Evolutionary conservation across 768 basidiomycete species (phyloP).

Genomic region (Trametes gibbosa): DNA sequence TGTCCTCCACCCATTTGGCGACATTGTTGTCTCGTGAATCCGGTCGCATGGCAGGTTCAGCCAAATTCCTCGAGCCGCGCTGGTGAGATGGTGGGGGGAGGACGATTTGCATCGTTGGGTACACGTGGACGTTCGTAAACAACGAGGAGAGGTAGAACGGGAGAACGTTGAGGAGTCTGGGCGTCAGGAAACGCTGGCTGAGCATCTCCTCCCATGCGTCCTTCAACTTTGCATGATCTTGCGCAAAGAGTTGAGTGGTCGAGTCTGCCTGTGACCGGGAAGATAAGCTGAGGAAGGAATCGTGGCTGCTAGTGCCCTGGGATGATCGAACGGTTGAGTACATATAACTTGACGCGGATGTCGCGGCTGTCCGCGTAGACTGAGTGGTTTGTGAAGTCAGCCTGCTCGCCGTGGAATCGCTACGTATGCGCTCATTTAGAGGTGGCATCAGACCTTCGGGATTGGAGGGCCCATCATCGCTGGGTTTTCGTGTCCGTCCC

Average conservation of each 20-base stretch:
- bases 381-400: background rate
- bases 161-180: conserved; percentile 54
- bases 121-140: conserved; percentile 52
- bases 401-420: conserved; percentile 10
- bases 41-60: background rate
- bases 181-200: conserved; percentile 50
- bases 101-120: conserved; percentile 46
- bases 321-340: conserved; percentile 7
- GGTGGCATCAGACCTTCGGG: background rate
- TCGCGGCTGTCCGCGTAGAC: background rate
- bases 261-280: conserved; percentile 8
- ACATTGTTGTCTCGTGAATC: background rate
- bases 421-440: conserved; percentile 3
- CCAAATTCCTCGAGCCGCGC: background rate
- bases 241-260: conserved; percentile 32
- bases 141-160: conserved; percentile 63
- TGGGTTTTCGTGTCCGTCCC: conserved; percentile 9
- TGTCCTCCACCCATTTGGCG: conserved; percentile 2
- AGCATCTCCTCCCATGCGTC: conserved; percentile 71
- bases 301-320: conserved; percentile 1
- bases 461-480: background rate
- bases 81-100: conserved; percentile 41
- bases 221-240: conserved; percentile 61
- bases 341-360: background rate
- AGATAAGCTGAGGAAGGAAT: conserved; percentile 1